phyloP scores from a whole-genome alignment of 2,329 filamentous ascomycete species.

The Ceratocystis smalleyi region DNA sequence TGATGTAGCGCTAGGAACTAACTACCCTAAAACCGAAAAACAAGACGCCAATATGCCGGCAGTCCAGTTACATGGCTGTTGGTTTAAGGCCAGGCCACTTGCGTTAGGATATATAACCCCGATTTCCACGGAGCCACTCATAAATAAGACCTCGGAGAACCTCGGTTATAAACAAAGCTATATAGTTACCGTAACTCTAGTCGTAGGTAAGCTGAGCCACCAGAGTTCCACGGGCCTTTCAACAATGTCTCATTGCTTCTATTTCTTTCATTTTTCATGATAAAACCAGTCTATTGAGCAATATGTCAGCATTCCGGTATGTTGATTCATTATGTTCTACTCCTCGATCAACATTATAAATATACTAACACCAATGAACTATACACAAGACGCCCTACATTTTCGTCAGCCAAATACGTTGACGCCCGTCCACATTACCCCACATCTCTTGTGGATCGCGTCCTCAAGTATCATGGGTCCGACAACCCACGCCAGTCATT shows the following conservation, averaged over 20 bases:
- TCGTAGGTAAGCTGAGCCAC: background rate
- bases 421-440: slow-evolving; percentile 46
- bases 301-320: slow-evolving; percentile 21
- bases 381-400: slow-evolving; percentile 33
- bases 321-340: background rate
- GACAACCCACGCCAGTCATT: slow-evolving; percentile 19
- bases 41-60: background rate
- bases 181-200: background rate
- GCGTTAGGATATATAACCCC: too few species aligned
- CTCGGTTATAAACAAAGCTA: background rate
- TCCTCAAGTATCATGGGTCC: slow-evolving; percentile 38
- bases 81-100: background rate
- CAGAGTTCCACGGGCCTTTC: background rate
- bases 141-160: background rate
- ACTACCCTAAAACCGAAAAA: background rate
- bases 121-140: too few species aligned
- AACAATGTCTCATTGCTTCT: background rate
- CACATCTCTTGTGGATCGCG: slow-evolving; percentile 34
- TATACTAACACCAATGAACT: slow-evolving; percentile 7
- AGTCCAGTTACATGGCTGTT: background rate
- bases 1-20: too few species aligned
- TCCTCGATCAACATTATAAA: background rate
- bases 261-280: background rate
- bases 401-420: slow-evolving; percentile 42
- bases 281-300: background rate